Percentiles rank a stretch among this genome's conserved stretches.
Conservation (phyloP, 1,284 basidiomycete species). For the Vanrija sp. region DNA sequence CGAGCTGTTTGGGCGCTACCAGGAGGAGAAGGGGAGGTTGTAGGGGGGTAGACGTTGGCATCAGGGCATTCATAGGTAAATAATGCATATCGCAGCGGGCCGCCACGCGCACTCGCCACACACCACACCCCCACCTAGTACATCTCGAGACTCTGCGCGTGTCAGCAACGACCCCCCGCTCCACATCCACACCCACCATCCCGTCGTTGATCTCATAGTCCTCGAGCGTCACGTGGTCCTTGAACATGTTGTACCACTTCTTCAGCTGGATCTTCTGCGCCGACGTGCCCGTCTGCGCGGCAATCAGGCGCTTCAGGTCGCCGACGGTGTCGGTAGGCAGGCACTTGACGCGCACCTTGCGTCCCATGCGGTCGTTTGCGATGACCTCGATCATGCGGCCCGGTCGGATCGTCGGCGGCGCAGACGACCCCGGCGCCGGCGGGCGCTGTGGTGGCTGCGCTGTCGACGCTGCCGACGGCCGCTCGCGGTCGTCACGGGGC, state of each 20-base stretch:
- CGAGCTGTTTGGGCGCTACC: slow-evolving; percentile 60
- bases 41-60: slow-evolving; percentile 1
- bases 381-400: slow-evolving; percentile 68
- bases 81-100: background rate
- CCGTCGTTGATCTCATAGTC: slow-evolving; percentile 96
- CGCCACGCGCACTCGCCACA: too few species aligned
- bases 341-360: slow-evolving; percentile 93
- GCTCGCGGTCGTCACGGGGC: slow-evolving; percentile 2
- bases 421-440: slow-evolving; percentile 8
- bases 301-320: slow-evolving; percentile 93
- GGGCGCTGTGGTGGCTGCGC: background rate
- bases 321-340: slow-evolving; percentile 93
- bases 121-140: slow-evolving; percentile 54
- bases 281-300: slow-evolving; percentile 91
- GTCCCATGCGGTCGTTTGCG: slow-evolving; percentile 92
- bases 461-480: background rate
- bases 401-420: slow-evolving; percentile 13
- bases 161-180: slow-evolving; percentile 14
- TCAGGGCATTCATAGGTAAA: slow-evolving; percentile 15
- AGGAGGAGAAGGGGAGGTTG: slow-evolving; percentile 4
- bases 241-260: slow-evolving; percentile 95
- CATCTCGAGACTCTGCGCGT: slow-evolving; percentile 70
- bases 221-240: slow-evolving; percentile 86
- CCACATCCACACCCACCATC: slow-evolving; percentile 54
- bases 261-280: slow-evolving; percentile 83